Percentiles rank a stretch among this genome's conserved stretches.
phyloP scores from a whole-genome alignment of 257 asterid species.

The Gentiana dahurica region DNA sequence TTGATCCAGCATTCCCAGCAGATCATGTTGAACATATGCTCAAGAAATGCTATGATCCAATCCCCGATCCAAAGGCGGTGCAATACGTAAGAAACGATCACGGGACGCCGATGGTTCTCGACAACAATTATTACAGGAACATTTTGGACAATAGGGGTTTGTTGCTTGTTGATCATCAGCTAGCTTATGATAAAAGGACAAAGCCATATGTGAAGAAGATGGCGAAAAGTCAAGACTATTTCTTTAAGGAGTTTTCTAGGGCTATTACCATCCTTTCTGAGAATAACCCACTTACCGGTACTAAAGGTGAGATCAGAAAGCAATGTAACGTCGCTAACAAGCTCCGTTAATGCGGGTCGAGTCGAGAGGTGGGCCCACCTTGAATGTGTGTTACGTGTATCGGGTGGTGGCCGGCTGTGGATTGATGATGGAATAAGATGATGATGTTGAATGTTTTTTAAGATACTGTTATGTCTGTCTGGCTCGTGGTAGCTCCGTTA shows the following conservation, averaged over 20 bases:
- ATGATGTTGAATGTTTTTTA: too few relatives aligned
- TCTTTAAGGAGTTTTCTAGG: slow-evolving; percentile 58
- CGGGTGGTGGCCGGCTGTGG: too few relatives aligned
- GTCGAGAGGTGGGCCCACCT: slow-evolving; percentile 7
- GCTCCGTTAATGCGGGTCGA: slow-evolving; percentile 26
- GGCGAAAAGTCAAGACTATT: slow-evolving; percentile 80
- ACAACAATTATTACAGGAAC: slow-evolving; percentile 85
- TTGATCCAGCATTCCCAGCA: slow-evolving; percentile 76
- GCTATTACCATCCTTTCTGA: slow-evolving; percentile 76
- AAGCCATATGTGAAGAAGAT: slow-evolving; percentile 77
- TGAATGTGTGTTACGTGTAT: neutral
- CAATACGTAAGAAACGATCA: slow-evolving; percentile 94
- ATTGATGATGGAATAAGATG: too few relatives aligned
- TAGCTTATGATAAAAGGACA: slow-evolving; percentile 68
- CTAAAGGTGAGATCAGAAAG: slow-evolving; percentile 74
- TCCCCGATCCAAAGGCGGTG: slow-evolving; percentile 97
- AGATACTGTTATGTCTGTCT: too few relatives aligned
- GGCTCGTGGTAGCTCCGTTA: too few relatives aligned
- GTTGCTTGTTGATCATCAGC: slow-evolving; percentile 71
- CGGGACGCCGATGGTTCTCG: slow-evolving; percentile 89
- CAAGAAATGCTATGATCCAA: slow-evolving; percentile 83
- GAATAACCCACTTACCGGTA: slow-evolving; percentile 88
- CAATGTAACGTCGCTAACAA: slow-evolving; percentile 84
- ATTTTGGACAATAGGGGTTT: slow-evolving; percentile 80
- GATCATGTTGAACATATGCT: slow-evolving; percentile 83